phyloP scores from a whole-genome alignment of 2,329 filamentous ascomycete genomes.

The Emmonsiellopsis sp. region DNA sequence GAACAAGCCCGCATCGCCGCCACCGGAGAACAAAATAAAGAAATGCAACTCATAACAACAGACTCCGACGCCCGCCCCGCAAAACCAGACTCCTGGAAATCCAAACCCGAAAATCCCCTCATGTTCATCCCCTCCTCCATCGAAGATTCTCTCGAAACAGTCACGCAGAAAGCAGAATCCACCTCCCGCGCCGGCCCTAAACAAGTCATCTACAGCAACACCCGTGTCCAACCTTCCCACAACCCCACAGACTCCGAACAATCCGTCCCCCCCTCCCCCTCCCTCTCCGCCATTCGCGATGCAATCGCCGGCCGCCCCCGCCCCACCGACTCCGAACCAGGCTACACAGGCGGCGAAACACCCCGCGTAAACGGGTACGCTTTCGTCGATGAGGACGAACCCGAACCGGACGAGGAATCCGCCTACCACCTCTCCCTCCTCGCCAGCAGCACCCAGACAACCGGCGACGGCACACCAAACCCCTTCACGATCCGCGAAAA shows the following conservation, averaged over 20 bases:
- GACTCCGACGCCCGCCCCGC: conserved; percentile 61
- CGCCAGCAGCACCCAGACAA: conserved; percentile 24
- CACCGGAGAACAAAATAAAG: conserved; percentile 20
- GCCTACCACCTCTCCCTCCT: conserved; percentile 20
- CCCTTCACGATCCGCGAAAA: conserved; percentile 73
- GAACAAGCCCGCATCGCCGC: conserved; percentile 16
- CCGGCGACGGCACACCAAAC: conserved; percentile 48
- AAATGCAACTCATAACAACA: conserved; percentile 51
- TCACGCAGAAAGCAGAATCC: conserved; percentile 58
- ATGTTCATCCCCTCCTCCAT: conserved; percentile 61
- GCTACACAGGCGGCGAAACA: conserved; percentile 61
- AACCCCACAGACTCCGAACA: conserved; percentile 25
- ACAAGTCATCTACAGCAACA: conserved; percentile 72
- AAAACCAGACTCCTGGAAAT: conserved; percentile 65
- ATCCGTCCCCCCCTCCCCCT: conserved; percentile 63
- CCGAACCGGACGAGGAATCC: conserved; percentile 43
- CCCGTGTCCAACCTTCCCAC: conserved; percentile 54
- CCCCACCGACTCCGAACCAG: conserved; percentile 50
- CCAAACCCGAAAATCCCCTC: conserved; percentile 65
- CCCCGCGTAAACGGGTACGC: conserved; percentile 88
- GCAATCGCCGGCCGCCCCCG: conserved; percentile 68
- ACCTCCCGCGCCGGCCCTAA: conserved; percentile 67
- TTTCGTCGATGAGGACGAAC: conserved; percentile 72
- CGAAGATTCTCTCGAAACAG: conserved; percentile 48
- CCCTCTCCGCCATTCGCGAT: conserved; percentile 72